A percentile compares a stretch with the other conserved stretches of the same genome.
Evolutionary conservation across 2,329 filamentous ascomycete species (phyloP).

Genomic region (Teratosphaeria gauchensis): DNA sequence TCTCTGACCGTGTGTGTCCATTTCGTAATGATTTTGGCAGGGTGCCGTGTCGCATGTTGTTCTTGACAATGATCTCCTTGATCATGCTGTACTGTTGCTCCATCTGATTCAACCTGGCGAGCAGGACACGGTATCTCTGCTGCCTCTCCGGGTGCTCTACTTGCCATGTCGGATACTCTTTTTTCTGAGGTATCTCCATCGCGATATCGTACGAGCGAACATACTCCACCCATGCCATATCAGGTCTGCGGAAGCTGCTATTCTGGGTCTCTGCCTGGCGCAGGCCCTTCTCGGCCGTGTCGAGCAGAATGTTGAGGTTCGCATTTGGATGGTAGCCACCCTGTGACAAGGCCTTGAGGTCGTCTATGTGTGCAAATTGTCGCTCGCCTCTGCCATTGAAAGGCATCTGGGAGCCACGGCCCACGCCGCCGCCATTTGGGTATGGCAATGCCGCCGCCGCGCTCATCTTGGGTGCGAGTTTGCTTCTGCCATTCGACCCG

Average conservation of each 20-base stretch:
- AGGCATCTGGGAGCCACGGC: not conserved
- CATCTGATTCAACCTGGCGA: slow-evolving; percentile 18
- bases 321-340: slow-evolving; percentile 20
- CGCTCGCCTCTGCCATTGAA: slow-evolving; percentile 15
- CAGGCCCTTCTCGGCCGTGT: slow-evolving; percentile 32
- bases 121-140: slow-evolving; percentile 39
- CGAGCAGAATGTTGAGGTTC: slow-evolving; percentile 28
- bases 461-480: slow-evolving; percentile 24
- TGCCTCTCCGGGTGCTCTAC: slow-evolving; percentile 31
- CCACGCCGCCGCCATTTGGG: not conserved
- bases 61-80: slow-evolving; percentile 42
- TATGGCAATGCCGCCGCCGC: slow-evolving; percentile 21
- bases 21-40: slow-evolving; percentile 7
- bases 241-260: slow-evolving; percentile 52
- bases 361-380: slow-evolving; percentile 31
- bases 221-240: slow-evolving; percentile 74
- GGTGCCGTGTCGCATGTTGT: slow-evolving; percentile 48
- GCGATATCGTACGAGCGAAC: slow-evolving; percentile 72
- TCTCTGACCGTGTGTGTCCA: slow-evolving; percentile 7
- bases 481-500: not conserved
- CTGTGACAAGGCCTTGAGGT: slow-evolving; percentile 32
- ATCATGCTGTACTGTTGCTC: slow-evolving; percentile 37
- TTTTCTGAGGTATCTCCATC: slow-evolving; percentile 67
- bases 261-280: slow-evolving; percentile 48
- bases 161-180: slow-evolving; percentile 51